Percentiles rank a stretch among this genome's conserved stretches.
These are phyloP conservation scores for Acrasis kona DNA, from an alignment of 78 protist species.

Conservation along the genomic window DNA sequence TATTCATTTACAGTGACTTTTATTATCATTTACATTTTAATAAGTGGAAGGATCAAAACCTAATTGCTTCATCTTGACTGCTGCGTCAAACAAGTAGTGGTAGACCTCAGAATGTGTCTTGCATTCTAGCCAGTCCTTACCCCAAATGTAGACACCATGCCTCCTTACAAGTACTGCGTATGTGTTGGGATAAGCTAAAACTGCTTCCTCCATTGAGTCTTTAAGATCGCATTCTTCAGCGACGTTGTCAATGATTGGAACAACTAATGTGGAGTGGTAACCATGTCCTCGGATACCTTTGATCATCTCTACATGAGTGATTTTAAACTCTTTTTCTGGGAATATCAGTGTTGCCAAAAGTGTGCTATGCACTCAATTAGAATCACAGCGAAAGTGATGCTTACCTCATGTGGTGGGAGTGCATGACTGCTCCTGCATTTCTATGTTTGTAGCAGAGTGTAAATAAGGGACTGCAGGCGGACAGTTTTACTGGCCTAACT, in stretches of 20 bases:
- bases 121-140: constrained; percentile 72
- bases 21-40: no score
- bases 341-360: constrained; percentile 62
- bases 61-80: constrained; percentile 48
- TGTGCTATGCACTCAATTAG: no score
- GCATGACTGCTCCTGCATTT: constrained; percentile 79
- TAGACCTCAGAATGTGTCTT: constrained; percentile 65
- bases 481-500: constrained; percentile 14
- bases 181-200: constrained; percentile 66
- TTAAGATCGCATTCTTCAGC: constrained; percentile 23
- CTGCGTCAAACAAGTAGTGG: constrained; percentile 74
- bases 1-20: no score
- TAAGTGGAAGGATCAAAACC: constrained; percentile 48
- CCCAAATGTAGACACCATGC: constrained; percentile 93
- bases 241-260: constrained; percentile 88
- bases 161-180: constrained; percentile 79
- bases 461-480: constrained; percentile 74
- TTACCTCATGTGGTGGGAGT: constrained; percentile 64
- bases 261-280: constrained; percentile 49
- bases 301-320: constrained; percentile 82
- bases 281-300: constrained; percentile 51
- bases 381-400: no score
- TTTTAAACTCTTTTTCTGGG: constrained; percentile 52
- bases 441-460: constrained; percentile 44
- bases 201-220: constrained; percentile 24